A percentile compares a stretch with the other conserved stretches of the same genome.
Evolutionary conservation across 208 protist genomes (phyloP).

Genomic region (Crithidia bombi): DNA sequence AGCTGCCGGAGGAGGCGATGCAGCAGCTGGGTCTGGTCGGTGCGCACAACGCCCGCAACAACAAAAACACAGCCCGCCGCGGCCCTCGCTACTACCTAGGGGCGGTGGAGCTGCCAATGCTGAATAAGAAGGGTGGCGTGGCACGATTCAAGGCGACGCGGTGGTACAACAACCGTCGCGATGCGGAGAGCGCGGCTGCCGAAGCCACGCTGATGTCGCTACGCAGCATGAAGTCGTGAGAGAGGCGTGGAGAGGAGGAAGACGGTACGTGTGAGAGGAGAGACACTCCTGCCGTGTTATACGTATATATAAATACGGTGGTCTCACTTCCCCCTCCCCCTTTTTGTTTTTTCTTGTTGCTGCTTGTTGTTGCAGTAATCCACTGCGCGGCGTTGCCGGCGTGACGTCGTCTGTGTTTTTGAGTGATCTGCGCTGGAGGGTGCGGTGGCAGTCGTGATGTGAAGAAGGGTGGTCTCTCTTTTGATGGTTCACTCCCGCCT

Average conservation of each 20-base stretch:
- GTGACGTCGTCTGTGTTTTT: too few relatives aligned
- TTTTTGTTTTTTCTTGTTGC: too few relatives aligned
- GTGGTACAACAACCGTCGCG: conserved; percentile 51
- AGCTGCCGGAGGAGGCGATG: conserved; percentile 41
- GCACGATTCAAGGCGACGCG: conserved; percentile 54
- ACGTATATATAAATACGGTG: too few relatives aligned
- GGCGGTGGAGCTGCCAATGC: conserved; percentile 65
- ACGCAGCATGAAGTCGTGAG: conserved; percentile 45
- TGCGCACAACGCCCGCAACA: conserved; percentile 33
- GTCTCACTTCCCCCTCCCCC: too few relatives aligned
- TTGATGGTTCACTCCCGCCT: too few relatives aligned
- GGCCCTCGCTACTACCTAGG: conserved; percentile 61
- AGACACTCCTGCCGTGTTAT: neutral
- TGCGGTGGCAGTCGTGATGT: too few relatives aligned
- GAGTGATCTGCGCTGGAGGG: too few relatives aligned
- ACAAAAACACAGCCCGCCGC: conserved; percentile 44
- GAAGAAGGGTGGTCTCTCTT: too few relatives aligned
- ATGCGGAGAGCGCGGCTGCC: conserved; percentile 60
- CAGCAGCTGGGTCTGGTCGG: conserved; percentile 40
- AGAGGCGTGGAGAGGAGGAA: conserved; percentile 3
- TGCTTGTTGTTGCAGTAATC: too few relatives aligned
- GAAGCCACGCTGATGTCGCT: conserved; percentile 57
- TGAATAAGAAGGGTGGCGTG: conserved; percentile 62
- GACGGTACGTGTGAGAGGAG: neutral
- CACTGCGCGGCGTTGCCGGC: too few relatives aligned